Percentiles rank a stretch among this genome's conserved stretches.
These are phyloP conservation scores for Podospora conica DNA, from an alignment of 495 filamentous ascomycete species.

Conservation along the genomic window DNA sequence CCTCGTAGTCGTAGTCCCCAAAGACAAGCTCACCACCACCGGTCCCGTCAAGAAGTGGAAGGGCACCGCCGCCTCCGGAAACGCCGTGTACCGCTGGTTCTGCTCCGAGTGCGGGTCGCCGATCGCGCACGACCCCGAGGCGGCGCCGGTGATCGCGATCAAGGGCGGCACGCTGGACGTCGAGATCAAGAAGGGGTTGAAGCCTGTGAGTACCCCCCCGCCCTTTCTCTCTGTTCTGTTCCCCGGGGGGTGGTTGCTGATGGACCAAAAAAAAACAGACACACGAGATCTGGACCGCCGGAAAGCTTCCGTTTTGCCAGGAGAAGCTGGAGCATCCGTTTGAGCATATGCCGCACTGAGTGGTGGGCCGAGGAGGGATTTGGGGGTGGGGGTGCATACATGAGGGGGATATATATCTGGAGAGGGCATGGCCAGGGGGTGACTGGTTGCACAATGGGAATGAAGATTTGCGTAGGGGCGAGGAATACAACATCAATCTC, in stretches of 20 bases:
- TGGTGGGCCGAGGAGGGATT: not conserved
- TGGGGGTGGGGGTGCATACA: no score
- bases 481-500: not conserved
- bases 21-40: constrained; percentile 53
- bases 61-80: constrained; percentile 49
- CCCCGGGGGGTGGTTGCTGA: not conserved
- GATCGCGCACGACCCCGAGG: constrained; percentile 63
- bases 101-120: constrained; percentile 63
- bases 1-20: constrained; percentile 59
- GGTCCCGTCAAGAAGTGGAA: constrained; percentile 59
- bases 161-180: constrained; percentile 58
- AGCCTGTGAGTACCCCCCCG: constrained; percentile 46
- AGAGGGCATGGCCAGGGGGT: not conserved
- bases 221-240: not conserved
- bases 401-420: not conserved
- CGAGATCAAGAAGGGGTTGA: constrained; percentile 60
- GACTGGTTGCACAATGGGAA: no score
- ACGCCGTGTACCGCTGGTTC: constrained; percentile 59
- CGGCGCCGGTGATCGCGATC: constrained; percentile 60
- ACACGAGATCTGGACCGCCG: constrained; percentile 63
- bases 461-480: no score
- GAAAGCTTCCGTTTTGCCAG: constrained; percentile 65
- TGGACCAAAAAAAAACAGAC: constrained; percentile 41
- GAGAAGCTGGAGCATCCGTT: constrained; percentile 56
- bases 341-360: constrained; percentile 55